phyloP scores from a whole-genome alignment of 2,329 filamentous ascomycete species.

The Venturia effusa region DNA sequence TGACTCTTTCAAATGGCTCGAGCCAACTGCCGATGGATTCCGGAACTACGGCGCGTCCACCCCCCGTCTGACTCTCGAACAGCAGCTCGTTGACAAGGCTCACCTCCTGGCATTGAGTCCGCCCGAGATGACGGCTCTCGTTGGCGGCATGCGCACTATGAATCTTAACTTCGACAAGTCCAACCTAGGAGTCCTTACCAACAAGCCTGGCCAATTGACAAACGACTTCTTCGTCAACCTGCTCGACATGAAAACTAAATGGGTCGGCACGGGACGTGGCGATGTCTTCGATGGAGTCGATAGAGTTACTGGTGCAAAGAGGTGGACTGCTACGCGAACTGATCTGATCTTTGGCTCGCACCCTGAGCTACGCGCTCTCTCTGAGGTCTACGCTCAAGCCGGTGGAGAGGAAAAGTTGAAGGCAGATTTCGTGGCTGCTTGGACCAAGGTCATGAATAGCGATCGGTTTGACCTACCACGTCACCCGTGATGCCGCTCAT shows the following conservation, averaged over 20 bases:
- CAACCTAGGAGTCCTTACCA: conserved; percentile 55
- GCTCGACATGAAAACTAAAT: conserved; percentile 53
- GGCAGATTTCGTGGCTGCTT: conserved; percentile 61
- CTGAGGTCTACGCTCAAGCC: conserved; percentile 55
- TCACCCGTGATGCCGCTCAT: too few species aligned
- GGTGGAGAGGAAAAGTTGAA: conserved; percentile 55
- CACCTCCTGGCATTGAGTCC: conserved; percentile 58
- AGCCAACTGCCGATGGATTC: conserved; percentile 65
- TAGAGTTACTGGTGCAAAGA: conserved; percentile 52
- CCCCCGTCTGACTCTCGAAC: conserved; percentile 51
- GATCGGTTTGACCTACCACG: conserved; percentile 54
- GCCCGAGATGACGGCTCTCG: conserved; percentile 58
- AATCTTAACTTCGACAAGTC: conserved; percentile 64
- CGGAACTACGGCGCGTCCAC: conserved; percentile 62
- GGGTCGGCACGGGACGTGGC: conserved; percentile 44
- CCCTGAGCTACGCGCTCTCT: conserved; percentile 57
- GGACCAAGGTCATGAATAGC: conserved; percentile 64
- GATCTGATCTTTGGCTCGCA: conserved; percentile 64
- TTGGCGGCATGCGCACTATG: conserved; percentile 61
- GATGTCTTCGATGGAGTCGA: conserved; percentile 55
- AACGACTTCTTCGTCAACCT: conserved; percentile 79
- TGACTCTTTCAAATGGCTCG: conserved; percentile 51
- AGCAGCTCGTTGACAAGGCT: conserved; percentile 61
- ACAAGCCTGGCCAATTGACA: conserved; percentile 54
- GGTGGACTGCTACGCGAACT: conserved; percentile 57